A percentile compares a stretch with the other conserved stretches of the same genome.
Evolutionary conservation across 2,329 filamentous ascomycete species (phyloP).

Genomic region (Plenodomus lindquistii): DNA sequence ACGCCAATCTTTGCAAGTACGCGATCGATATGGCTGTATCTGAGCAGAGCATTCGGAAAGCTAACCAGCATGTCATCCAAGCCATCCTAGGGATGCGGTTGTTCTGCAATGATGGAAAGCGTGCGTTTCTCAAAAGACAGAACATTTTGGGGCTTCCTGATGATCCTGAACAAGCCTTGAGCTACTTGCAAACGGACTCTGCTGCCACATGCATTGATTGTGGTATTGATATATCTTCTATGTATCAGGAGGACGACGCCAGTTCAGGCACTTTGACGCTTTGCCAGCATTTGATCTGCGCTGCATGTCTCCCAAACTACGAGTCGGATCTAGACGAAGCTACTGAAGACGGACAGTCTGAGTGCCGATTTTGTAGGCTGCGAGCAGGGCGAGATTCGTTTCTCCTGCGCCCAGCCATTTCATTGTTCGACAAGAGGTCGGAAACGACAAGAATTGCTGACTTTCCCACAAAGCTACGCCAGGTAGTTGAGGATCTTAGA

Average conservation of each 20-base stretch:
- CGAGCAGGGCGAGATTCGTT: too few species aligned
- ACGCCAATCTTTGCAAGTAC: conserved; percentile 5
- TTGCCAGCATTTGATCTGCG: not conserved
- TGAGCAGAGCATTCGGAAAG: conserved; percentile 8
- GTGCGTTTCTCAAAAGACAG: not conserved
- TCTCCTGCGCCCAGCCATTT: too few species aligned
- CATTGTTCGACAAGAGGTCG: too few species aligned
- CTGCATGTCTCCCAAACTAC: too few species aligned
- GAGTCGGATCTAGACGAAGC: too few species aligned
- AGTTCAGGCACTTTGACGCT: not conserved
- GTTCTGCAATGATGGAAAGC: conserved; percentile 28
- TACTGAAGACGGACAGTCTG: too few species aligned
- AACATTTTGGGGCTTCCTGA: not conserved
- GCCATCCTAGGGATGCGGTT: conserved; percentile 26
- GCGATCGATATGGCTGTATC: conserved; percentile 9
- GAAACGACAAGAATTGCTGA: too few species aligned
- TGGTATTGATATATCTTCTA: conserved; percentile 3
- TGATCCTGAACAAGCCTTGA: conserved; percentile 10
- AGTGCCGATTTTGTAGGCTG: too few species aligned
- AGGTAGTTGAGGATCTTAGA: too few species aligned
- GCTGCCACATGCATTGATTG: conserved; percentile 9
- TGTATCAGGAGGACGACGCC: conserved; percentile 5
- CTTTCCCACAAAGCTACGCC: too few species aligned
- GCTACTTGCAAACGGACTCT: conserved; percentile 8
- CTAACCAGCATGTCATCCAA: conserved; percentile 15